Base-by-base conservation (phyloP, 78 protist species). In the Dictyostelium intermedium region DNA sequence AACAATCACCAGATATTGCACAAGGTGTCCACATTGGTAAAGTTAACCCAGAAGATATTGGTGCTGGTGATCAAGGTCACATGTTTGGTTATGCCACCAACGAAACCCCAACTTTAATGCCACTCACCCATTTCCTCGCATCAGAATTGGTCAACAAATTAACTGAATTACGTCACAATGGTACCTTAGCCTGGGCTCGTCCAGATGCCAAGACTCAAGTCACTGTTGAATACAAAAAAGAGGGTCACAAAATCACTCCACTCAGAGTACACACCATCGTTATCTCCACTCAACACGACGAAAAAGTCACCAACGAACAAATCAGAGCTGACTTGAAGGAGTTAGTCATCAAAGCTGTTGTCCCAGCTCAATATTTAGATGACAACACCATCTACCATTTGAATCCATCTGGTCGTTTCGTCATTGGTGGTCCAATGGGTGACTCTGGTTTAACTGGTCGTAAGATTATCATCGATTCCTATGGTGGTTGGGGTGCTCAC, bases 31-130 rank as follows among this genome's bases (percentile, higher is more conserved):
- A 99, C 98, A 82, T 94, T 47, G 96, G 79, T 84, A 94, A 92
- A 73, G 84, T 47, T 18, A 82, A 32, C 63, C 97, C 87, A 63
- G 98, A 92, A 63, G 99, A 98, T 87, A 53, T 99, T 43, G 99
- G 99, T 25, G 99, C 99, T 43, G 99, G 99, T 80, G 99, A 99
- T 95, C 99, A 99, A 80, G 99, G 99, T n/a, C 87, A 97, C 97
- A 99, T 99, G 99, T 99, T 99, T 92, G 99, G 99, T 80, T 99
- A 99, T 74, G 99, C 99, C 61, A 97, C 99, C 78, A 99, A 99
- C 93, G 99, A 99, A 98, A 98, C 99, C 76, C 96, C 92, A 78
- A 92, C 83, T 85, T 82, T 97, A 79, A 98, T 98, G 99, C 99
- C 99, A 56, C 93, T 99, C 80, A 95, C 99, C 82, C 99, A 98